Evolutionary conservation across 495 filamentous ascomycete species (phyloP).

Genomic region (Aspergillus baeticus): DNA sequence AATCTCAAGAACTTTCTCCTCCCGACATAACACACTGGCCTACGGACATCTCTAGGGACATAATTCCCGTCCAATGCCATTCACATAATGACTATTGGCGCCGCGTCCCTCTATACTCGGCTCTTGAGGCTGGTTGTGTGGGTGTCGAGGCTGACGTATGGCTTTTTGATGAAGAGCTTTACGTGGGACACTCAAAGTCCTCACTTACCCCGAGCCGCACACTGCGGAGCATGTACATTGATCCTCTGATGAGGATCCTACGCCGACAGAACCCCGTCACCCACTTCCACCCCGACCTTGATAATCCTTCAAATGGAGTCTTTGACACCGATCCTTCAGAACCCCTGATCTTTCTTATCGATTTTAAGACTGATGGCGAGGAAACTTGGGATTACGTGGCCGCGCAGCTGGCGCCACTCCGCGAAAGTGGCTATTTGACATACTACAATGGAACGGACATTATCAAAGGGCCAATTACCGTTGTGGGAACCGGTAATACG

Average conservation of each 20-base stretch:
- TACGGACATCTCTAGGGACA: constrained; percentile 71
- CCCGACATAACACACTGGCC: constrained; percentile 60
- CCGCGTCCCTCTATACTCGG: constrained; percentile 66
- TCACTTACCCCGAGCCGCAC: constrained; percentile 49
- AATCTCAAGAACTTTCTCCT: constrained; percentile 43
- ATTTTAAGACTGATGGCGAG: constrained; percentile 61
- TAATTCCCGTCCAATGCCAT: constrained; percentile 63
- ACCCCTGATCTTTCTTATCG: constrained; percentile 65
- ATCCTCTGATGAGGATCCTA: constrained; percentile 54
- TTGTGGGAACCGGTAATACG: constrained; percentile 77
- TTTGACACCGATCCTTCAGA: constrained; percentile 55
- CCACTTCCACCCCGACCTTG: constrained; percentile 25
- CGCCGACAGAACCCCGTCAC: constrained; percentile 47
- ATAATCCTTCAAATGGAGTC: constrained; percentile 33
- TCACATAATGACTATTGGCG: constrained; percentile 94
- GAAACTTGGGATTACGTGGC: constrained; percentile 53
- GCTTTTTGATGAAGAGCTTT: constrained; percentile 69
- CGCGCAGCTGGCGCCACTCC: constrained; percentile 62
- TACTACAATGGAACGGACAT: constrained; percentile 51
- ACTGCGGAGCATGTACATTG: constrained; percentile 53
- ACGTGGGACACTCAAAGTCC: constrained; percentile 52
- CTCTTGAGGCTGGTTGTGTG: constrained; percentile 63
- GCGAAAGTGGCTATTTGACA: constrained; percentile 62
- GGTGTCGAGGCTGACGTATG: constrained; percentile 87
- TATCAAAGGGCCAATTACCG: constrained; percentile 60